Percentiles rank a stretch among this genome's conserved stretches.
Conservation (phyloP, 148 eudicot genomes). For the Polygonum maritimum region DNA sequence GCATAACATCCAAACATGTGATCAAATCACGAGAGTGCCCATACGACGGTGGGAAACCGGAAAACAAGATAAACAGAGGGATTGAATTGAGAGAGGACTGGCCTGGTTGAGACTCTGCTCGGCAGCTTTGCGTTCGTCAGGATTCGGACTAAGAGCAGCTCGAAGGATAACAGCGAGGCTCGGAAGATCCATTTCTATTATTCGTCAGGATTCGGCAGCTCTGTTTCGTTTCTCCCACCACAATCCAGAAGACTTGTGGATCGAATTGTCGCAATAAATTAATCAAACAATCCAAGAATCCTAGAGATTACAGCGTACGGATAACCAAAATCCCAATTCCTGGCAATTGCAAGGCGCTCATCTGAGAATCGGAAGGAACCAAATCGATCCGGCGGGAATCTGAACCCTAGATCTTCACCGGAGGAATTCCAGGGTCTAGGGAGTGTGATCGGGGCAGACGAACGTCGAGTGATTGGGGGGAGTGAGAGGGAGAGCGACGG, state of each 20-base stretch:
- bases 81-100: neutral
- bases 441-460: neutral
- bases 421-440: slow-evolving; percentile 2
- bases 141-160: slow-evolving; percentile 94
- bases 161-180: slow-evolving; percentile 65
- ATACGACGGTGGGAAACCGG: neutral
- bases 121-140: slow-evolving; percentile 86
- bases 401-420: neutral
- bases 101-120: slow-evolving; percentile 91
- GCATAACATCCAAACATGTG: neutral
- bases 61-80: neutral
- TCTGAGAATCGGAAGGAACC: neutral
- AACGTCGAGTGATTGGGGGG: slow-evolving; percentile 3
- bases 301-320: neutral
- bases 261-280: neutral
- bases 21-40: neutral
- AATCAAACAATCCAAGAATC: neutral
- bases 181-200: slow-evolving; percentile 60
- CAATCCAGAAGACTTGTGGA: neutral
- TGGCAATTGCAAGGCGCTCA: neutral
- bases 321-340: neutral
- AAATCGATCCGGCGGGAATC: neutral
- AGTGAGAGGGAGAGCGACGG: neutral
- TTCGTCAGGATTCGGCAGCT: too few relatives aligned
- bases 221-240: too few relatives aligned